These are phyloP conservation scores for Myriosclerotinia duriaeana DNA, from an alignment of 2,329 filamentous ascomycete species.

Conservation along the genomic window DNA sequence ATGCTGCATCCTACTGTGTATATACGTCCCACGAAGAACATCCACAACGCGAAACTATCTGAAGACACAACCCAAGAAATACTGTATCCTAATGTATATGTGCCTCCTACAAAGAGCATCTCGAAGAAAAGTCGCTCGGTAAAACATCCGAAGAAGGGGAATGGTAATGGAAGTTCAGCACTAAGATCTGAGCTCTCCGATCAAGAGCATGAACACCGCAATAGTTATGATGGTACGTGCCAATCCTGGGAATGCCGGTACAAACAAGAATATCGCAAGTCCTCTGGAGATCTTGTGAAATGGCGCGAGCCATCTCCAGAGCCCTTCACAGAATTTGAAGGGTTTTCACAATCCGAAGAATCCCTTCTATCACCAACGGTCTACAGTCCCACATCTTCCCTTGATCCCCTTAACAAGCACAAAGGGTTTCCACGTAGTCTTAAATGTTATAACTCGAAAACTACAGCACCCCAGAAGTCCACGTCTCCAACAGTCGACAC, in stretches of 20 bases:
- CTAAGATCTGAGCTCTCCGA: neutral
- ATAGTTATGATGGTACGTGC: conserved; percentile 10
- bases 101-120: neutral
- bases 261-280: conserved; percentile 16
- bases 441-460: neutral
- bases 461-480: neutral
- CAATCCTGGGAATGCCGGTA: conserved; percentile 20
- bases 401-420: neutral
- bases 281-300: conserved; percentile 7
- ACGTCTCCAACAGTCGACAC: no score
- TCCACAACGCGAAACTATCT: neutral
- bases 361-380: neutral
- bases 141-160: neutral
- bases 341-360: neutral
- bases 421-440: neutral
- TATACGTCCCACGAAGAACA: neutral
- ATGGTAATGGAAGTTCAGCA: no score
- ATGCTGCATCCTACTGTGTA: conserved; percentile 15
- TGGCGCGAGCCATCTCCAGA: conserved; percentile 18
- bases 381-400: conserved; percentile 13
- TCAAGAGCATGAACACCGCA: neutral
- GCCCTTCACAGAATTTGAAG: neutral
- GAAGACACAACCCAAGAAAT: neutral
- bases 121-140: neutral
- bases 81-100: conserved; percentile 6